Evolutionary conservation across 164 flowering plant species (phyloP), one percentile per base, ranked within the genome.

Genomic region (Dillenia suffruticosa): DNA sequence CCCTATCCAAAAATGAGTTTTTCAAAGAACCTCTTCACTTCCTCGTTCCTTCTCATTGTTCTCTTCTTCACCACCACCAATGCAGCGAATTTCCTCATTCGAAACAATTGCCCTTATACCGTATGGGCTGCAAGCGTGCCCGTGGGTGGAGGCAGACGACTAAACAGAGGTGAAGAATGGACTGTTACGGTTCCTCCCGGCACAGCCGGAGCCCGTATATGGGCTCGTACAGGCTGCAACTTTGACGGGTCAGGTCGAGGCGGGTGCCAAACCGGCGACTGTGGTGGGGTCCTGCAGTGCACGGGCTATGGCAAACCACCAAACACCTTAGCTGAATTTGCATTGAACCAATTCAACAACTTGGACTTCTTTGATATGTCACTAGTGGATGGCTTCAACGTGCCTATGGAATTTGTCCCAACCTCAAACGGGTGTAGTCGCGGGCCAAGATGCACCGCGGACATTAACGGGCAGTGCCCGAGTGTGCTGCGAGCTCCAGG

Each of bases 291-390:
- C 16, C 74, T 78, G 8, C 14, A 51, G 7, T 78, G 79, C 65
- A 16, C 9, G 10, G 65, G 22, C 51, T 79, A n/a, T 2, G 77
- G 82, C 13, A 5, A 9, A 0, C 73, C 77, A 3, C 82, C 82
- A 0, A 73, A 68, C 59, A 76, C 82, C 1, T 68, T 79, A 9
- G 82, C 82, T 2, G 82, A 79, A 54, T 76, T 55, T 53, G 70
- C 76, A 0, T 64, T 76, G 12, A 71, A 75, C 67, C 72, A 68
- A 19, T 68, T 57, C 66, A 14, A 14, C 44, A 64, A 64, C 64
- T 1, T 45, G 44, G 82, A 79, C 58, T 76, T 68, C 68, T 51
- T 63, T 14, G 78, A 74, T 67, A 72, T 76, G 9, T 79, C 83
- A 11, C 63, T 75, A 0, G 69, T 75, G 11, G 81, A 77, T 24